phyloP scores from a whole-genome alignment of 805 yeast genomes.

The Pichia rugopelliculosa region DNA sequence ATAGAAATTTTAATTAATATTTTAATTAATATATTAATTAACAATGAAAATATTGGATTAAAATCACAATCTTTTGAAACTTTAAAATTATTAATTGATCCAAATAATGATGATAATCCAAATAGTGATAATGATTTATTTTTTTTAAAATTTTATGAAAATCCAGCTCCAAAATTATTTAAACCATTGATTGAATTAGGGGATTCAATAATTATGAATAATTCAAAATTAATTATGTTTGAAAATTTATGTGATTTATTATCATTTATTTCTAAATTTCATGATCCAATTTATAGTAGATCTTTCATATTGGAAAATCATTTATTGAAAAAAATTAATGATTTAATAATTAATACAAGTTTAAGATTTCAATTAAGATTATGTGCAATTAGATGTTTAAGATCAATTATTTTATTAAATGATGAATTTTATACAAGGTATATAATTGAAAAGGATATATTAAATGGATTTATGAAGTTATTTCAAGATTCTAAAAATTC shows the following conservation, averaged over 20 bases:
- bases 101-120: slow-evolving; percentile 23
- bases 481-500: slow-evolving; percentile 40
- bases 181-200: slow-evolving; percentile 22
- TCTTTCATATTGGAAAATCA: slow-evolving; percentile 56
- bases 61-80: slow-evolving; percentile 84
- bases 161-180: slow-evolving; percentile 29
- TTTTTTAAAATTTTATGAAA: slow-evolving; percentile 52
- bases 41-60: slow-evolving; percentile 62
- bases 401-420: slow-evolving; percentile 51
- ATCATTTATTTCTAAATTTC: slow-evolving; percentile 59
- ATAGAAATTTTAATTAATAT: slow-evolving; percentile 44
- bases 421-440: slow-evolving; percentile 54
- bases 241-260: slow-evolving; percentile 57
- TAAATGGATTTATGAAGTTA: slow-evolving; percentile 40
- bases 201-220: slow-evolving; percentile 8
- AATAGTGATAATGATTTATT: slow-evolving; percentile 31
- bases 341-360: slow-evolving; percentile 31
- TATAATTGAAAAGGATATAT: slow-evolving; percentile 49
- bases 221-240: slow-evolving; percentile 10
- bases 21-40: slow-evolving; percentile 50
- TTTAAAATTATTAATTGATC: slow-evolving; percentile 62
- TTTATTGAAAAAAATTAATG: slow-evolving; percentile 48
- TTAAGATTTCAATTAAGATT: slow-evolving; percentile 46
- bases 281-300: slow-evolving; percentile 49
- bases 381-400: slow-evolving; percentile 63